Evolutionary conservation across 768 basidiomycete species (phyloP), one percentile per base, ranked within the genome.

Genomic region (Naganishia vaughanmartiniae): DNA sequence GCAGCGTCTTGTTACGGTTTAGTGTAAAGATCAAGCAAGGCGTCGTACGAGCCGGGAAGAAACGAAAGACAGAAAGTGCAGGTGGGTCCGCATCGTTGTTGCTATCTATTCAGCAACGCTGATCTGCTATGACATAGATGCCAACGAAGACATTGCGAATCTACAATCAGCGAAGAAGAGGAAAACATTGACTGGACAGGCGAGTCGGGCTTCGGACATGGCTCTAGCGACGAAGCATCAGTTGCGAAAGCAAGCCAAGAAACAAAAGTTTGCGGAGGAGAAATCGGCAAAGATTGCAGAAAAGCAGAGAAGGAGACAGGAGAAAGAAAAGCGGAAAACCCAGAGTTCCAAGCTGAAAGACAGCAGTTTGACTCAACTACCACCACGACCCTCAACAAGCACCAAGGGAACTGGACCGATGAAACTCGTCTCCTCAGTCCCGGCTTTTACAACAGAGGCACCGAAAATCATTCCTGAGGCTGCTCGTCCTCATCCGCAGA

Each of bases 21-120:
- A 69, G 68, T 42, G 58, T 69, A 14, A 69, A 69, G 45, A 24
- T 69, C 36, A 68, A 68, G 24, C 36, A 36, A 12, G 36, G 42
- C 6, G 34, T 56, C 14, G 55, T n/a, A 54, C 19, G 54, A 1
- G 31, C 42, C 24, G 67, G 54, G 19, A 57, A 48, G 54, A 68
- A 68, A 45, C 31, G 67, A 56, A 60, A 36, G 33, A 33, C 45
- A 5, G 30, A 31, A 2, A 46, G 48, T 54, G 12, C 4, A 30
- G 54, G 67, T 57, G 34, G 6, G 65, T 66, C 54, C 51, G 0
- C 28, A 10, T 54, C 30, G 26, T 2, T 6, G 17, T 24, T 19
- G n/a, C 24, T 17, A 58, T 11, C 10, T 12, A 14, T 42, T 4
- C 28, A 42, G 39, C 14, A 26, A 63, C 24, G 24, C 48, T 51